Evolutionary conservation across 2,329 filamentous ascomycete genomes (phyloP), one percentile per base, ranked within the genome.

Genomic region (Fusarium pilosicola): DNA sequence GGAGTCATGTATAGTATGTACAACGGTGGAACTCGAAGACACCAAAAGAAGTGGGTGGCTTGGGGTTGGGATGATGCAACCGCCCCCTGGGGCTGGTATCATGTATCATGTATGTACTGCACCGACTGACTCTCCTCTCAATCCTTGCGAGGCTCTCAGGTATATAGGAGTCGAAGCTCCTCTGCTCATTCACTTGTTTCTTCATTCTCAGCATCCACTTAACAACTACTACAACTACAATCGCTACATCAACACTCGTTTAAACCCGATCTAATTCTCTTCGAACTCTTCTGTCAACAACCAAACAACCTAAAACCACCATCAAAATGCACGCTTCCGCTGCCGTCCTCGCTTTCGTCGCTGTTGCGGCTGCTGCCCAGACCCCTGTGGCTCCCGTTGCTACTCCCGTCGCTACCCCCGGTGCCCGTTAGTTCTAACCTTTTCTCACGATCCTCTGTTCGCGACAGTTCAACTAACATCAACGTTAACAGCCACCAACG

Each of bases 341-440:
- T 68, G 73, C 72, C 68, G 70, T 78, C 66, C 66, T 79, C 73
- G 74, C 74, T 67, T 72, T 79, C 65, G 76, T 72, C 62, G 74
- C 74, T 68, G 68, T 72, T 59, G 76, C 75, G 58, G 39, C 72
- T 64, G 77, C 74, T 68, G 59, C 69, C 56, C 69, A 65, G 63
- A 62, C 73, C 62, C 71, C 76, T 55, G 72, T 74, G 54, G 64
- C 61, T 36, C 70, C 76, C 26, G 68, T 62, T 57, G 54, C 60
- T 64, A 73, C 72, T 42, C 72, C 76, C 44, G 48, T 70, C 28
- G 34, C 71, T 59, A 76, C 69, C 46, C 63, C 72, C 55, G 59
- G 69, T 64, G 62, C 68, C 60, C 68, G 65, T 66, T 67, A 67
- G 68, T 75, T 48, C 28, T 30, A 73, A 65, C 66, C 64, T 28